These are phyloP conservation scores for Aphanoascus verrucosus DNA, from an alignment of 2,329 filamentous ascomycete species.

Conservation along the genomic window DNA sequence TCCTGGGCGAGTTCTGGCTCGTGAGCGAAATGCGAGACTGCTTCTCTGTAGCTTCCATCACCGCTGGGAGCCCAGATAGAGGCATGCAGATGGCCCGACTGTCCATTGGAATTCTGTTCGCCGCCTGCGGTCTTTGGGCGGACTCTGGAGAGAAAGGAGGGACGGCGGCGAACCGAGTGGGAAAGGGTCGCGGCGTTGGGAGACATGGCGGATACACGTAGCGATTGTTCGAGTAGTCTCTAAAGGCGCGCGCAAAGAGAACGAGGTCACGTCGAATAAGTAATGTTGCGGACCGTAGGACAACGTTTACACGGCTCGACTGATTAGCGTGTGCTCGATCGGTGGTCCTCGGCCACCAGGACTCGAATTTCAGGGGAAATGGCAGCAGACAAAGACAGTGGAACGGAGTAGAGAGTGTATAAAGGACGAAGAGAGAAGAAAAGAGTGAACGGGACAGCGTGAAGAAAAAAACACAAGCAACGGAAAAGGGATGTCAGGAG, in stretches of 20 bases:
- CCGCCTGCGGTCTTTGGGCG: slow-evolving; percentile 30
- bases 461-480: slow-evolving; percentile 5
- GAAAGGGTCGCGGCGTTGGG: slow-evolving; percentile 2
- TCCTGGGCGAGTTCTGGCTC: slow-evolving; percentile 2
- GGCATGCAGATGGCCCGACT: slow-evolving; percentile 8
- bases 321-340: too few species aligned
- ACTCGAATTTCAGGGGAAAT: not conserved
- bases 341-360: not conserved
- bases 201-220: slow-evolving; percentile 6
- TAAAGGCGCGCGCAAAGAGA: too few species aligned
- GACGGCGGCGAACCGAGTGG: slow-evolving; percentile 19
- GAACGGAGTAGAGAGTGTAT: not conserved
- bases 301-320: too few species aligned
- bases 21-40: slow-evolving; percentile 11
- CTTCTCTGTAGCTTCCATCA: slow-evolving; percentile 13
- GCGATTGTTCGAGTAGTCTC: not conserved
- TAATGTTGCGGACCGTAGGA: too few species aligned
- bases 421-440: not conserved
- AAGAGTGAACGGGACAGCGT: slow-evolving; percentile 3
- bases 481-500: slow-evolving; percentile 11
- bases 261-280: too few species aligned
- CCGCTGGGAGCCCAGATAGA: slow-evolving; percentile 13
- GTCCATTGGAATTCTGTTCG: slow-evolving; percentile 11
- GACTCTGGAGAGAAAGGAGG: slow-evolving; percentile 30
- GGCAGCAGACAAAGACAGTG: not conserved